A percentile compares a stretch with the other conserved stretches of the same genome.
These are phyloP conservation scores for Microbotryum violaceum DNA, from an alignment of 1,284 basidiomycete species.

Conservation along the genomic window DNA sequence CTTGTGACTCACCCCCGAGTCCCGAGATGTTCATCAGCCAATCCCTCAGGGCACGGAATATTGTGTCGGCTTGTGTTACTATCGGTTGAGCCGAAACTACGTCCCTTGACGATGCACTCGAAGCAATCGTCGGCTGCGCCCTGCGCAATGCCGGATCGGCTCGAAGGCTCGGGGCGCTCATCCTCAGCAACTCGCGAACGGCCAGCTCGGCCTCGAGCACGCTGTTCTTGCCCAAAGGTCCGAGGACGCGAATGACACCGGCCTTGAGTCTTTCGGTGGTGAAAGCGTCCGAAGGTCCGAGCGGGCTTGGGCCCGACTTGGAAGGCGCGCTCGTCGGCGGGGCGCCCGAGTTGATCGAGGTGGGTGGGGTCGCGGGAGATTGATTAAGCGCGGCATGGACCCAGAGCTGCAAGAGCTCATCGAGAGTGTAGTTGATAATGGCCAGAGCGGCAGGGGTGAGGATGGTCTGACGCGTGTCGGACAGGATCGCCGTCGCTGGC, in stretches of 20 bases:
- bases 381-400: conserved; percentile 65
- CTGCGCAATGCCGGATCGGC: conserved; percentile 14
- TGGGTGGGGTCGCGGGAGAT: conserved; percentile 44
- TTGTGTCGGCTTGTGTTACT: conserved; percentile 6
- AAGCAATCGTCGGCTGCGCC: neutral
- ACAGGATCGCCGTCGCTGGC: conserved; percentile 79
- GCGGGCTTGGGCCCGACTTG: neutral
- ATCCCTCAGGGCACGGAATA: conserved; percentile 16
- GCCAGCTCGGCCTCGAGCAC: conserved; percentile 82
- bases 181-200: conserved; percentile 12
- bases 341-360: neutral
- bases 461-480: conserved; percentile 79
- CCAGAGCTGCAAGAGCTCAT: conserved; percentile 73
- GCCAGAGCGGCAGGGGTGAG: conserved; percentile 64
- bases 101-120: neutral
- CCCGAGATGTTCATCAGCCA: conserved; percentile 23
- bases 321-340: neutral
- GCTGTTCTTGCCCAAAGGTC: conserved; percentile 79
- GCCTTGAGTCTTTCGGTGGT: conserved; percentile 56
- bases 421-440: conserved; percentile 73
- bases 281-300: neutral
- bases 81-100: neutral
- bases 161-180: conserved; percentile 1
- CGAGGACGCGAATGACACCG: conserved; percentile 57
- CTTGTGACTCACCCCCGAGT: conserved; percentile 8